Evolutionary conservation across 164 flowering plant genomes (phyloP), one percentile per base, ranked within the genome.

Genomic region (Vitis amurensis): DNA sequence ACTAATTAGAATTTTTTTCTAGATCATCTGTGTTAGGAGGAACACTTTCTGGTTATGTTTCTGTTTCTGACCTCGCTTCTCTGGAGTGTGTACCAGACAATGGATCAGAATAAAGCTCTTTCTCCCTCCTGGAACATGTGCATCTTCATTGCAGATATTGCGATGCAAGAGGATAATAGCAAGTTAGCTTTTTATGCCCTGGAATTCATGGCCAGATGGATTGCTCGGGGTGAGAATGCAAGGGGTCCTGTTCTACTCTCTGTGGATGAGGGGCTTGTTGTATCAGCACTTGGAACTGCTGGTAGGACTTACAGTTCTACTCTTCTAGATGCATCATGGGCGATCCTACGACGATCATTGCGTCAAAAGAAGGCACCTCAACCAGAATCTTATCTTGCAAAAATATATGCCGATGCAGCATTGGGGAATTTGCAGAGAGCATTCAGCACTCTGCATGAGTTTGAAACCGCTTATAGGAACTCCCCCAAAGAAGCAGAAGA

Each of bases 241-340:
- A 83, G 85, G 67, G 93, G 97, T 0, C 80, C 93, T 70, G 72
- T 84, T 64, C 74, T 69, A 56, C 83, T 86, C 56, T 88, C 94
- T 67, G 95, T 86, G 17, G 91, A 91, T 74, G 94, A 96, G 86
- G 97, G 98, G 53, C 64, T 90, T 70, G 73, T 87, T 68, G 82
- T 90, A 23, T 77, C 95, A 59, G 85, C 94, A 1, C 82, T 96
- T 68, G 88, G 82, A 66, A 89, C 97, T 71, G 97, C 97, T 71
- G 85, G 80, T 47, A 86, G 97, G 77, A 91, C 95, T 8, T 88
- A 75, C 61, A 80, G 69, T 77, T 63, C 88, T 67, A 84, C 75
- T 56, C 92, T 96, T 50, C 19, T 96, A 58, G 97, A 90, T 76
- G 95, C 88, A 73, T 87, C 99, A 27, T 96, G 99, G 98, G 76